phyloP scores from a whole-genome alignment of 23 red algal species.

The Gracilaria gracilis region DNA sequence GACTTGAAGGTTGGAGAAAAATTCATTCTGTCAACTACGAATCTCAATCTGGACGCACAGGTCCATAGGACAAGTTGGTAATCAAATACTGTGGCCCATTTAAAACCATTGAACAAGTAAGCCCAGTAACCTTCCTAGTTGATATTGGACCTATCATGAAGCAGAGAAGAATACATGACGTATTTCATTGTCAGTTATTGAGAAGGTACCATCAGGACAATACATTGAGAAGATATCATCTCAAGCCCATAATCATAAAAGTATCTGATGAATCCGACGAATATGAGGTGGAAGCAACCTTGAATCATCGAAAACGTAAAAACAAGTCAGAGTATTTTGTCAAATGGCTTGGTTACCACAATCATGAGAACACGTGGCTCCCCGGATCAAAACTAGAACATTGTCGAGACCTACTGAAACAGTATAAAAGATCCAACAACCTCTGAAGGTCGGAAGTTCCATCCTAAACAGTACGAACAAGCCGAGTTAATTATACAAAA shows the following conservation, averaged over 20 bases:
- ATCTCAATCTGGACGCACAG: conserved; percentile 15
- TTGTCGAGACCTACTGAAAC: neutral
- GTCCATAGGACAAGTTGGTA: neutral
- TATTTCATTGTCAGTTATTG: neutral
- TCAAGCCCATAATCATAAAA: neutral
- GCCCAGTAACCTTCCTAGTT: conserved; percentile 7
- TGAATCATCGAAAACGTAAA: neutral
- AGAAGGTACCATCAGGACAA: neutral
- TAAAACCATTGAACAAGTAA: conserved; percentile 10
- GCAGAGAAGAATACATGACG: neutral
- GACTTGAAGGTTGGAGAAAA: conserved; percentile 22
- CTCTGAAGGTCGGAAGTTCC: neutral
- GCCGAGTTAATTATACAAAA: neutral
- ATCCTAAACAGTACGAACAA: neutral
- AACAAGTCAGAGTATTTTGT: neutral
- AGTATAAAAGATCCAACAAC: conserved; percentile 1
- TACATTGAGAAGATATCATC: neutral
- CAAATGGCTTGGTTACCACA: conserved; percentile 14
- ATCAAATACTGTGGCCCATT: conserved; percentile 35
- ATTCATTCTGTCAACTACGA: conserved; percentile 20
- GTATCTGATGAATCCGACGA: neutral
- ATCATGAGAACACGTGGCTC: conserved; percentile 36
- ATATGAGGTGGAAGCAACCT: conserved; percentile 34
- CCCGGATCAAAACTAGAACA: neutral
- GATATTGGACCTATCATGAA: conserved; percentile 15